Percentiles rank a stretch among this genome's conserved stretches.
Evolutionary conservation across 768 basidiomycete genomes (phyloP).

Genomic region (Cystofilobasidium capitatum): DNA sequence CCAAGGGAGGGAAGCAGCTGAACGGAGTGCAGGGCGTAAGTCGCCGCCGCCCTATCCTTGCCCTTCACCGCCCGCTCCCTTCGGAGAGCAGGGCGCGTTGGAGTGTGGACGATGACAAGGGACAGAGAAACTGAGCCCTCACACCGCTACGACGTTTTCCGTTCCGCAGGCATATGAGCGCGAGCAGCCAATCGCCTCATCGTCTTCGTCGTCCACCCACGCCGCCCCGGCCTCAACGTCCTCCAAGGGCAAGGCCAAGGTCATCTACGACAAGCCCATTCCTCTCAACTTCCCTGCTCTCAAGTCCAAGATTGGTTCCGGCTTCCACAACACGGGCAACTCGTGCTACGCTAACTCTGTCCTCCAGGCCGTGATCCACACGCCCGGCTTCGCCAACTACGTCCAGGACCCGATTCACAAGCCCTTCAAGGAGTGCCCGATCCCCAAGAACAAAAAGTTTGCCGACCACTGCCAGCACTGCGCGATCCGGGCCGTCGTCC

Average conservation of each 20-base stretch:
- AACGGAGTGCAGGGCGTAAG: too few species aligned
- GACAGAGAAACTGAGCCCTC: too few species aligned
- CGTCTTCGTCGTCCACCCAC: not conserved
- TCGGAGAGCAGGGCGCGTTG: too few species aligned
- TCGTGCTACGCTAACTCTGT: conserved; percentile 95
- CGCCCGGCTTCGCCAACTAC: conserved; percentile 68
- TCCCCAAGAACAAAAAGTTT: conserved; percentile 5
- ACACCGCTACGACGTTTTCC: not conserved
- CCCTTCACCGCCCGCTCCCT: not conserved
- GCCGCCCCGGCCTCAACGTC: conserved; percentile 1
- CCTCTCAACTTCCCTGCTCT: conserved; percentile 10
- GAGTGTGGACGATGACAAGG: too few species aligned
- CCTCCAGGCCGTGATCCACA: conserved; percentile 85
- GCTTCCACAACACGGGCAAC: conserved; percentile 77
- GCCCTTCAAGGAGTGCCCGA: conserved; percentile 33
- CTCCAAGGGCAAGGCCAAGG: not conserved
- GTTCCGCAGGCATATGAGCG: not conserved
- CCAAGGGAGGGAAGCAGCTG: not conserved
- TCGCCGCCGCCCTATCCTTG: not conserved
- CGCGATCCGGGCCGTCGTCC: conserved; percentile 51
- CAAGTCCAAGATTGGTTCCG: conserved; percentile 36
- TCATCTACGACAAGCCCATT: conserved; percentile 5
- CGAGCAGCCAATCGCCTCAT: not conserved
- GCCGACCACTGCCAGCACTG: conserved; percentile 69
- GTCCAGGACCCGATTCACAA: conserved; percentile 45